These are phyloP conservation scores for Colletotrichum navitas DNA, from an alignment of 2,329 filamentous ascomycete species.

Conservation along the genomic window DNA sequence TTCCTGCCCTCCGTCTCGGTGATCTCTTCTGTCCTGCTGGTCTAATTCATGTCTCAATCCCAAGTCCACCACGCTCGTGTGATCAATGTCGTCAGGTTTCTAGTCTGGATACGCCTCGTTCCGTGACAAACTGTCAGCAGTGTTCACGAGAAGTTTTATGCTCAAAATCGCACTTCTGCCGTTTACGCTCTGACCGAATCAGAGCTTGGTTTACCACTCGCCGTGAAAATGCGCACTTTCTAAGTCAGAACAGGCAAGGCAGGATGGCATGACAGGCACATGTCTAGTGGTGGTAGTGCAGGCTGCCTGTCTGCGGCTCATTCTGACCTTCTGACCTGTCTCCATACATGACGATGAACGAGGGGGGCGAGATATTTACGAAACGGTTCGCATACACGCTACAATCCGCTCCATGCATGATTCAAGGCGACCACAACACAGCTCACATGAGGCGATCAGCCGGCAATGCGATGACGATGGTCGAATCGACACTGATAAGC, in stretches of 20 bases:
- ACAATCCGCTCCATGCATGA: background rate
- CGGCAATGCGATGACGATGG: background rate
- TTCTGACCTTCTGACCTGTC: background rate
- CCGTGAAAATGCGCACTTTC: background rate
- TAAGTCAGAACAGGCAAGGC: background rate
- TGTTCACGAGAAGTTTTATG: background rate
- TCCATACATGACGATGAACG: background rate
- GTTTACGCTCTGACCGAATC: background rate
- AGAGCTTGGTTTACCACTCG: background rate
- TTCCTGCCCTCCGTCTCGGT: background rate
- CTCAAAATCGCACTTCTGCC: background rate
- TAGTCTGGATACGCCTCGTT: background rate
- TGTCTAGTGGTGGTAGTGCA: too few species aligned
- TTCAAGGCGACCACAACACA: background rate
- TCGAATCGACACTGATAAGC: background rate
- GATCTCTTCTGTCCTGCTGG: background rate
- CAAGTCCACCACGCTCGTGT: background rate
- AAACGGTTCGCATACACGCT: background rate
- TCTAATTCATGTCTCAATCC: background rate
- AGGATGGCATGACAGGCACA: background rate
- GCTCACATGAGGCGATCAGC: background rate
- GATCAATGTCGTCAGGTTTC: background rate
- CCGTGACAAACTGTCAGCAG: background rate
- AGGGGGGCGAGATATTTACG: too few species aligned
- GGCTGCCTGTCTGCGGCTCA: background rate